Percentiles rank a stretch among this genome's conserved stretches.
These are phyloP conservation scores for Aplosporella prunicola DNA, from an alignment of 2,329 filamentous ascomycete species.

Conservation along the genomic window DNA sequence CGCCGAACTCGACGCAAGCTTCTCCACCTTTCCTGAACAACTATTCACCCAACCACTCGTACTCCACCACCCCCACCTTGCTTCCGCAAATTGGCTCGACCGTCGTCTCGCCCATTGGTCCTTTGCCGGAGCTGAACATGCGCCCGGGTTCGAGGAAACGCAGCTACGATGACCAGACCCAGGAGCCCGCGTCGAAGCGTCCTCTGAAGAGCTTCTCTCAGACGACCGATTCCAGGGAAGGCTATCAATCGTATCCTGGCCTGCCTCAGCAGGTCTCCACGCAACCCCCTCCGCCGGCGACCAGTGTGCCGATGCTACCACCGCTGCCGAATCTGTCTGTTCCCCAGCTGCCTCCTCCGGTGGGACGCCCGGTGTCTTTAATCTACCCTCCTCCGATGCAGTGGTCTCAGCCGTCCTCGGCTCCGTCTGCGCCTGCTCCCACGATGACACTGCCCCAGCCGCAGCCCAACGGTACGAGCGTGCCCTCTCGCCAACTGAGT, in stretches of 20 bases:
- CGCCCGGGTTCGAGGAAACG: conserved; percentile 43
- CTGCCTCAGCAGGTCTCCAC: conserved; percentile 15
- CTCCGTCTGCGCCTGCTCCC: conserved; percentile 23
- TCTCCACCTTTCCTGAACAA: conserved; percentile 39
- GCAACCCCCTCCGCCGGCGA: conserved; percentile 16
- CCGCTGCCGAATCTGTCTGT: conserved; percentile 64
- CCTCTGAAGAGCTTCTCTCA: conserved; percentile 9
- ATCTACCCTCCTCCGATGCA: conserved; percentile 56
- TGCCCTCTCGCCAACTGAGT: conserved; percentile 39
- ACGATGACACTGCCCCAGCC: conserved; percentile 22
- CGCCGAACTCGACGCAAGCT: conserved; percentile 40
- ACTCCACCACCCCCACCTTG: conserved; percentile 30
- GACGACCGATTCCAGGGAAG: not conserved
- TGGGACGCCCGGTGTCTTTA: conserved; percentile 63
- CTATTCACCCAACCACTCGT: conserved; percentile 35
- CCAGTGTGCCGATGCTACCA: conserved; percentile 36
- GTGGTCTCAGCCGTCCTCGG: conserved; percentile 39
- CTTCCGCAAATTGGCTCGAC: conserved; percentile 33
- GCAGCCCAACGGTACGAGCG: conserved; percentile 16
- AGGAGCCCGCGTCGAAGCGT: conserved; percentile 51
- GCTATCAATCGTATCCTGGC: conserved; percentile 1
- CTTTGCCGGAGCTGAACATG: conserved; percentile 33
- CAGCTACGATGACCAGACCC: conserved; percentile 44
- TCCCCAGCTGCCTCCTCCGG: conserved; percentile 37
- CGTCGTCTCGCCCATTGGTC: conserved; percentile 34